phyloP scores from a whole-genome alignment of 306 rosid genomes.

The Pyrus bretschneideri region DNA sequence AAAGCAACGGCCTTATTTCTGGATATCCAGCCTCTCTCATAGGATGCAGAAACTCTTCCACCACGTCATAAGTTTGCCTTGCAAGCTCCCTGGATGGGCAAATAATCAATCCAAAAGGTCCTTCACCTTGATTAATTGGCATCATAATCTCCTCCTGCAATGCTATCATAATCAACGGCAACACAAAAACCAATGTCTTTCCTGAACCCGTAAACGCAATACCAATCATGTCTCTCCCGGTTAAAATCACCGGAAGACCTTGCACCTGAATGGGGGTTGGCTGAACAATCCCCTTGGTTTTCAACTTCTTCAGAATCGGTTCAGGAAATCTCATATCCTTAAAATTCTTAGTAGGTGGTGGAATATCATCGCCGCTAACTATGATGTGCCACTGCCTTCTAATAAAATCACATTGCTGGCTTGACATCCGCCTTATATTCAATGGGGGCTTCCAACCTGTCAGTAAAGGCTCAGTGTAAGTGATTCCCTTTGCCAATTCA shows the following conservation, averaged over 20 bases:
- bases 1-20: slow-evolving; percentile 79
- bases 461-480: slow-evolving; percentile 64
- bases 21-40: slow-evolving; percentile 88
- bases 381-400: slow-evolving; percentile 89
- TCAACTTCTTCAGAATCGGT: slow-evolving; percentile 67
- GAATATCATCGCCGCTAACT: slow-evolving; percentile 72
- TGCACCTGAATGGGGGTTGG: slow-evolving; percentile 98
- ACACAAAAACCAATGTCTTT: slow-evolving; percentile 81
- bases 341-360: slow-evolving; percentile 79
- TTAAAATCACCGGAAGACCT: slow-evolving; percentile 80
- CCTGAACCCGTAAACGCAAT: slow-evolving; percentile 94
- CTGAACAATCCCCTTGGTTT: slow-evolving; percentile 79
- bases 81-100: slow-evolving; percentile 96
- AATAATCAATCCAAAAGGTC: slow-evolving; percentile 73
- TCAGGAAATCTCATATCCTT: slow-evolving; percentile 93
- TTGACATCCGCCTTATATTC: slow-evolving; percentile 59
- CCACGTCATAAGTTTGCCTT: slow-evolving; percentile 88
- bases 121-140: slow-evolving; percentile 89
- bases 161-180: slow-evolving; percentile 89
- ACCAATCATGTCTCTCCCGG: slow-evolving; percentile 96
- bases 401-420: slow-evolving; percentile 58
- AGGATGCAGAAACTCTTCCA: slow-evolving; percentile 66
- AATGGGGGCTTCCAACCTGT: slow-evolving; percentile 97
- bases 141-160: slow-evolving; percentile 92
- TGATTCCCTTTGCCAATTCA: slow-evolving; percentile 87